Base-by-base conservation (phyloP, 495 filamentous ascomycete genomes). In the Penicillium lividum region DNA sequence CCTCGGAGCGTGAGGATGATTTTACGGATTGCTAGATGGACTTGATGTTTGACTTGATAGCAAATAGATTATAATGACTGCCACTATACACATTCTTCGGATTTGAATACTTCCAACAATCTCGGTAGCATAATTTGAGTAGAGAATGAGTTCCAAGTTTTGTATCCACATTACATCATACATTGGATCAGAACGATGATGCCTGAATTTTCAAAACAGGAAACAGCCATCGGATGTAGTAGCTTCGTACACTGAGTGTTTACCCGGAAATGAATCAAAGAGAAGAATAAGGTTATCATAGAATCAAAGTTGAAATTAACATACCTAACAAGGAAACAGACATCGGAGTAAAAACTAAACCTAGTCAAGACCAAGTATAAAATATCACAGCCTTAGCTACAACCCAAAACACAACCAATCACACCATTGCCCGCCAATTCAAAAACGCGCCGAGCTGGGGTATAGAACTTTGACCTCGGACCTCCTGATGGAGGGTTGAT, bases 1-100 rank as follows among this genome's bases (percentile, higher is more conserved):
- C 43, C 25, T n/a, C 25, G 16, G 43, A 46, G 43, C 16, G 25
- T 27, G 25, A n/a, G 25, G 16, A 25, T 46, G 5, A 46, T 27
- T 46, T 27, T 10, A 46, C 27, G 43, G 18, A 46, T 27, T 46
- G 43, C 43, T 46, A 27, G 43, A 46, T 25, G 43, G 43, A 46
- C 43, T 46, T 22, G 43, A 46, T 25, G 10, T 46, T 18, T 40
- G 13, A 40, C 6, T 40, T 40, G 38, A 15, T 40, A 40, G 38
- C 38, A 40, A 40, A 40, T 40, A 40, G 38, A 40, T n/a, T 40
- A 40, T 40, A 40, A 40, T 40, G 38, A 40, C 15, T n/a, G 38
- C 38, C 16, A 40, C 15, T n/a, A 40, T 16, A 40, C n/a, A 40
- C 38, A 40, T 40, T 54, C 22, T 16, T 40, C 38, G 13, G 7